These are phyloP conservation scores for Colletotrichum camelliae DNA, from an alignment of 2,329 filamentous ascomycete species.

Conservation along the genomic window DNA sequence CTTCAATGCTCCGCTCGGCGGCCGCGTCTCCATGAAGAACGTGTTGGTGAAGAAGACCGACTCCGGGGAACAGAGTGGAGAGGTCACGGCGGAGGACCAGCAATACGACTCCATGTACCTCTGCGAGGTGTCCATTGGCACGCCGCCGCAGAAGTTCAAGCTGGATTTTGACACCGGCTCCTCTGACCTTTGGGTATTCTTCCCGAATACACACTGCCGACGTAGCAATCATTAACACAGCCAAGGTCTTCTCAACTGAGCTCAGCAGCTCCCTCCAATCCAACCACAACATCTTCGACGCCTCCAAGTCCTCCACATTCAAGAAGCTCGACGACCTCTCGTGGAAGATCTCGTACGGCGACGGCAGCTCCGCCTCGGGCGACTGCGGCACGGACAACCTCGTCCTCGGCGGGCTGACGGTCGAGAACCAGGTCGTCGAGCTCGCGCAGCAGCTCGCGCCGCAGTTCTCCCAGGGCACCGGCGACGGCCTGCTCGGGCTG, in stretches of 20 bases:
- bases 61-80: conserved; percentile 1
- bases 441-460: conserved; percentile 64
- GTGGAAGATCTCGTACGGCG: conserved; percentile 72
- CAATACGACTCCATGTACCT: conserved; percentile 60
- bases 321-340: conserved; percentile 45
- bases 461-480: conserved; percentile 62
- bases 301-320: conserved; percentile 40
- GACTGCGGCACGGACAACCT: conserved; percentile 71
- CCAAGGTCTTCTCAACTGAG: conserved; percentile 33
- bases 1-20: conserved; percentile 5
- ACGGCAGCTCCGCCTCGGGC: conserved; percentile 67
- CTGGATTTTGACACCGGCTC: conserved; percentile 79
- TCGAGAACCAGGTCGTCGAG: conserved; percentile 68
- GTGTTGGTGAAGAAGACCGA: conserved; percentile 5
- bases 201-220: conserved; percentile 43
- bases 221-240: conserved; percentile 31
- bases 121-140: conserved; percentile 44
- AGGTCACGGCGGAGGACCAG: conserved; percentile 34
- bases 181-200: conserved; percentile 75
- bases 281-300: conserved; percentile 50
- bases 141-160: conserved; percentile 63
- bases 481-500: conserved; percentile 73
- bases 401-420: conserved; percentile 68
- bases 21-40: conserved; percentile 13
- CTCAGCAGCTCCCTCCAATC: conserved; percentile 25